Evolutionary conservation across 2,329 filamentous ascomycete genomes (phyloP), one percentile per base, ranked within the genome.

Genomic region (Aspergillus luchuensis): DNA sequence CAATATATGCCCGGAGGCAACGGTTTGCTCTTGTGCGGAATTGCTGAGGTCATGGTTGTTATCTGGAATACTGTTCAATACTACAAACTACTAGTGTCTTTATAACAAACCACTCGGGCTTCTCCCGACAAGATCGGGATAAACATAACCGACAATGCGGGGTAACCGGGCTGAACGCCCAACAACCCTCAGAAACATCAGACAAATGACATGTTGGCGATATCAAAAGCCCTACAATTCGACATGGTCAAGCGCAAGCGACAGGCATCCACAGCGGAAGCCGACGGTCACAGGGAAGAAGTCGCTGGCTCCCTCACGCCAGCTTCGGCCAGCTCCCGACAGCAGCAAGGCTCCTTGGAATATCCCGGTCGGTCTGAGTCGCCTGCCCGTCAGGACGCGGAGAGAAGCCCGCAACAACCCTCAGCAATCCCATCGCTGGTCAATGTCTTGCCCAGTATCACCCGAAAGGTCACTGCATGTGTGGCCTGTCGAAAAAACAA

Each of bases 401-500:
- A 36, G 33, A 36, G 33, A 36, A 36, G 33, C 33, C 33, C 33
- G 33, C 33, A 36, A 57, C 38, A 43, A 55, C 33, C 33, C 28
- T 3, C 39, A 21, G 7, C 30, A 39, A n/a, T 8, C 5, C 4
- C 30, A 48, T 10, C 36, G 21, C 55, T 69, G 45, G 51, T 66
- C 23, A 67, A 68, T 38, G 63, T 67, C 38, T 63, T 71, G 51
- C 68, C 70, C 57, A 66, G 68, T 36, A 75, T 76, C 41, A 78
- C 74, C 41, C 72, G 76, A 52, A 78, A 78, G 63, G 74, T 76
- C 56, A 78, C 76, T 33, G 81, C 81, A 11, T 83, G 81, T 68
- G 80, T 80, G 28, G 77, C 80, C 38, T 83, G 81, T 69, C 76
- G 80, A 41, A 82, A 82, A 64, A 80, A 83, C 63, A 83, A 83